phyloP scores from a whole-genome alignment of 2,329 filamentous ascomycete species.

The Annulohypoxylon truncatum region DNA sequence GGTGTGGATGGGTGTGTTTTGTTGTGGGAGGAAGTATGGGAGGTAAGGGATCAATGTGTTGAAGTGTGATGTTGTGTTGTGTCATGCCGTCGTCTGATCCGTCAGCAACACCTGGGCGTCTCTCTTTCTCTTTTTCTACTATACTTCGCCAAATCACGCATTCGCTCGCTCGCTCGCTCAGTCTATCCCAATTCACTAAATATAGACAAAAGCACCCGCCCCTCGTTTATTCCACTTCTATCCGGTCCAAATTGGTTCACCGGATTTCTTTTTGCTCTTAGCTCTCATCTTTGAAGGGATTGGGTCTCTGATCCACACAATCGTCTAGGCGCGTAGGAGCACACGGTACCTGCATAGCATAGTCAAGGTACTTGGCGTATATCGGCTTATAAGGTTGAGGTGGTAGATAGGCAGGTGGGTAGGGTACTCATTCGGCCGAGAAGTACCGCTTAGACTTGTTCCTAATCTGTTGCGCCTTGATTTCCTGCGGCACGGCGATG shows the following conservation, averaged over 20 bases:
- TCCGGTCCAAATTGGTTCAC: neutral
- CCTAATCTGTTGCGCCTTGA: constrained; percentile 74
- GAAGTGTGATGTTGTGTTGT: neutral
- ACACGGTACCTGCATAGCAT: too few relatives aligned
- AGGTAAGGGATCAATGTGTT: too few relatives aligned
- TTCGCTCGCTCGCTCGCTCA: neutral
- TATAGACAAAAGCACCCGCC: too few relatives aligned
- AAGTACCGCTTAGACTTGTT: constrained; percentile 79
- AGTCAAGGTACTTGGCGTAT: neutral
- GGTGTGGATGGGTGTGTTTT: neutral
- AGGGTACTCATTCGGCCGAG: constrained; percentile 65
- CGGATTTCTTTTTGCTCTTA: neutral
- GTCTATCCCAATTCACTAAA: neutral
- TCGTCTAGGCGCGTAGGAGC: neutral
- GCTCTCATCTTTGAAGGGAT: neutral
- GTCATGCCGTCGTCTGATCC: constrained; percentile 29
- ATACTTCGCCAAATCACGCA: neutral
- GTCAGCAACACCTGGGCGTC: constrained; percentile 1
- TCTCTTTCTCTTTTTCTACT: neutral
- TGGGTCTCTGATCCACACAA: neutral
- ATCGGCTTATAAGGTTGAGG: neutral
- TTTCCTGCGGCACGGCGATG: constrained; percentile 75
- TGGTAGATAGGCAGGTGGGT: neutral
- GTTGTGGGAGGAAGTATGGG: neutral
- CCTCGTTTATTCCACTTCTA: neutral